Conservation (phyloP, 306 rosid species). For the Trifolium dubium region DNA sequence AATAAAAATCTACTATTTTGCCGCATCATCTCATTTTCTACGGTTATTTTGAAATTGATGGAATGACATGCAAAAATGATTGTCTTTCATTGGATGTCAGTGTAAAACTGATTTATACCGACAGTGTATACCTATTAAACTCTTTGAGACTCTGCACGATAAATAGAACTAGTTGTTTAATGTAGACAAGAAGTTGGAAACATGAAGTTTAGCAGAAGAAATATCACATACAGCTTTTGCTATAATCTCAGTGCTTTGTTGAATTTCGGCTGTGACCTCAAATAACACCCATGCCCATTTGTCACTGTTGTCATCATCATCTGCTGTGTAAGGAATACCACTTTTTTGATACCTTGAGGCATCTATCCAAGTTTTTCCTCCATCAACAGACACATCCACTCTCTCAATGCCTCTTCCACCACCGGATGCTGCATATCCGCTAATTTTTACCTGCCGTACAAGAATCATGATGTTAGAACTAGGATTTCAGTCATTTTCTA, state of each 20-base stretch:
- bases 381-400: slow-evolving; percentile 85
- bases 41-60: background rate
- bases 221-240: slow-evolving; percentile 81
- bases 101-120: background rate
- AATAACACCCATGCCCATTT: slow-evolving; percentile 99
- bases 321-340: slow-evolving; percentile 60
- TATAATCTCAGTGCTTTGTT: slow-evolving; percentile 61
- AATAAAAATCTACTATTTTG: background rate
- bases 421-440: slow-evolving; percentile 90
- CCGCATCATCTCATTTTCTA: background rate
- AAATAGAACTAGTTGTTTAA: background rate
- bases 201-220: slow-evolving; percentile 15
- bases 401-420: slow-evolving; percentile 97
- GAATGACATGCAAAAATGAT: background rate
- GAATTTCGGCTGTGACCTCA: slow-evolving; percentile 62
- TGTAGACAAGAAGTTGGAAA: slow-evolving; percentile 11
- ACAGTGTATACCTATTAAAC: no score
- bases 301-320: slow-evolving; percentile 62
- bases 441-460: slow-evolving; percentile 69
- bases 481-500: slow-evolving; percentile 11
- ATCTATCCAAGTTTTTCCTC: slow-evolving; percentile 86
- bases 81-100: background rate
- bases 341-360: slow-evolving; percentile 73
- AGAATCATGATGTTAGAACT: slow-evolving; percentile 24
- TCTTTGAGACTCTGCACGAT: no score